phyloP scores from a whole-genome alignment of 495 filamentous ascomycete species.

The Hypoxylon trugodes region DNA sequence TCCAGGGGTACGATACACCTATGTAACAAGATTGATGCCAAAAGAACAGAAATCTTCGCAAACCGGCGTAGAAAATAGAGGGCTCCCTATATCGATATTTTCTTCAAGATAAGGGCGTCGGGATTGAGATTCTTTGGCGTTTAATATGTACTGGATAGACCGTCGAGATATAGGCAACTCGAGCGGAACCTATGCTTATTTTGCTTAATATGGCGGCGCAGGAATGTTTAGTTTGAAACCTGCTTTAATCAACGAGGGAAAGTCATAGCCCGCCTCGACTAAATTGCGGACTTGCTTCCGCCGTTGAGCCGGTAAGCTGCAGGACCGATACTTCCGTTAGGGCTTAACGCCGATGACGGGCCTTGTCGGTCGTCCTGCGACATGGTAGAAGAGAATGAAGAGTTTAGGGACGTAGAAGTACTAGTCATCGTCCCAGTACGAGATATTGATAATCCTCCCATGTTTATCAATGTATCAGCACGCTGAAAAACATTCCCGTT shows the following conservation, averaged over 20 bases:
- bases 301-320: constrained; percentile 40
- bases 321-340: constrained; percentile 34
- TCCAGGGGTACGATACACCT: constrained; percentile 9
- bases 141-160: too few species aligned
- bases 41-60: not conserved
- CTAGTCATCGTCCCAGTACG: constrained; percentile 57
- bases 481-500: constrained; percentile 77
- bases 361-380: constrained; percentile 42
- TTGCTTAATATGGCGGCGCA: not conserved
- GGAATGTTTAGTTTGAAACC: not conserved
- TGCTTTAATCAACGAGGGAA: constrained; percentile 14
- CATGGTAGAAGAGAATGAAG: constrained; percentile 50
- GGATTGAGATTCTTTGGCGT: too few species aligned
- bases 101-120: too few species aligned
- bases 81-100: too few species aligned
- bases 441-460: constrained; percentile 56
- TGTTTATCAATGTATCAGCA: constrained; percentile 73
- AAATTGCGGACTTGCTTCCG: constrained; percentile 44
- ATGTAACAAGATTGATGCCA: constrained; percentile 21
- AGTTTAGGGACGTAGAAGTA: constrained; percentile 50
- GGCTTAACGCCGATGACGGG: constrained; percentile 51
- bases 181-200: not conserved
- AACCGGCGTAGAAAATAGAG: not conserved
- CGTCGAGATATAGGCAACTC: too few species aligned
- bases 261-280: constrained; percentile 34